These are phyloP conservation scores for Talaromyces atroroseus DNA, from an alignment of 2,329 filamentous ascomycete genomes.

Conservation along the genomic window DNA sequence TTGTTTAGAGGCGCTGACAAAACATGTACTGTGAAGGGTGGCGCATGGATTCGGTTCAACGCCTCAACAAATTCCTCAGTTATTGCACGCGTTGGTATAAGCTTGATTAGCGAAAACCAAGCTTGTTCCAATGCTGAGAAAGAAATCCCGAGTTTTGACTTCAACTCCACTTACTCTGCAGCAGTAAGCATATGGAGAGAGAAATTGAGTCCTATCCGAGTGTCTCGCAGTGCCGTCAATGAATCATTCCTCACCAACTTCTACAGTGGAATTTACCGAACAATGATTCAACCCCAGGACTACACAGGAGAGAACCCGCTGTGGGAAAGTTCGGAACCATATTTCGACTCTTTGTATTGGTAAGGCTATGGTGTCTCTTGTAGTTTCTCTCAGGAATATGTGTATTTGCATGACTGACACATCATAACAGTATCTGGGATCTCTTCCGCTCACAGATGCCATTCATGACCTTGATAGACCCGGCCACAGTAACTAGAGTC, in stretches of 20 bases:
- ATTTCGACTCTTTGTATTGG: constrained; percentile 64
- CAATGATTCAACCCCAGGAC: constrained; percentile 64
- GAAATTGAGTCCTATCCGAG: constrained; percentile 44
- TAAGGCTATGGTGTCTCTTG: constrained; percentile 27
- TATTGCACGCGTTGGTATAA: constrained; percentile 60
- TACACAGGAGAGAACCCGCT: constrained; percentile 64
- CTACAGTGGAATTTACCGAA: constrained; percentile 63
- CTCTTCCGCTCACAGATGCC: constrained; percentile 49
- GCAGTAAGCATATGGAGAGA: constrained; percentile 55
- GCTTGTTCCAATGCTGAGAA: constrained; percentile 63
- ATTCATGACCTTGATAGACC: constrained; percentile 25
- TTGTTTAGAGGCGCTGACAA: not conserved
- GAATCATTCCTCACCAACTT: constrained; percentile 45
- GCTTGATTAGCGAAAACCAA: constrained; percentile 60
- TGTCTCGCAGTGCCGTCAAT: constrained; percentile 28
- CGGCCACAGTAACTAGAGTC: constrained; percentile 22
- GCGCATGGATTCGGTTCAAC: constrained; percentile 60
- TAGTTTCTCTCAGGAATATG: not conserved
- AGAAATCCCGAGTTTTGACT: constrained; percentile 62
- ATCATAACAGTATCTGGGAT: constrained; percentile 51
- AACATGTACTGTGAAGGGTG: constrained; percentile 33
- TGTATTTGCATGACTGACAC: not conserved
- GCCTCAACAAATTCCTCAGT: constrained; percentile 48
- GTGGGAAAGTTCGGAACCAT: constrained; percentile 59
- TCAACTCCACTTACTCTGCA: constrained; percentile 46